These are phyloP conservation scores for Trichoderma asperellum DNA, from an alignment of 2,329 filamentous ascomycete species.

Conservation along the genomic window DNA sequence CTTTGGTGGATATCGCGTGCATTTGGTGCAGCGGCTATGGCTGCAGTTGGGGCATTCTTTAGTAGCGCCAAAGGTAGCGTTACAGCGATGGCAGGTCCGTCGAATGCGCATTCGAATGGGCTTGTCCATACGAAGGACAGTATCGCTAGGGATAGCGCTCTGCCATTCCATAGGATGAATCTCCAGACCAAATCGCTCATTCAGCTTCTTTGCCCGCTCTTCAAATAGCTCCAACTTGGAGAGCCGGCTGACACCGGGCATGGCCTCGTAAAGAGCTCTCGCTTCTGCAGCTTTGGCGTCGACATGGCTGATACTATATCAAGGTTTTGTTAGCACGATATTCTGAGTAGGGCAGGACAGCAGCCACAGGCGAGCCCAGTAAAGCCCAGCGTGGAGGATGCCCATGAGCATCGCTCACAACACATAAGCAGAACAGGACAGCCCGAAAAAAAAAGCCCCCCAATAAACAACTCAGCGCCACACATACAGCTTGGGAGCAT, in stretches of 20 bases:
- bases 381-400: background rate
- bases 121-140: conserved; percentile 70
- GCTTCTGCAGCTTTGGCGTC: conserved; percentile 33
- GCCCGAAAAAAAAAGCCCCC: background rate
- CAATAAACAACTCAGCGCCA: background rate
- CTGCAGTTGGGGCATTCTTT: conserved; percentile 77
- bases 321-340: conserved; percentile 10
- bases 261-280: conserved; percentile 37
- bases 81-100: conserved; percentile 80
- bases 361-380: background rate
- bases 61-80: conserved; percentile 70
- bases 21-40: conserved; percentile 80
- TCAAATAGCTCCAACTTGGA: conserved; percentile 57
- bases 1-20: conserved; percentile 72
- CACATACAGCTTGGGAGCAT: conserved; percentile 23
- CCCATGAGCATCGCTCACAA: background rate
- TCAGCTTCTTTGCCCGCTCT: conserved; percentile 60
- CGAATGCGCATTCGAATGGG: conserved; percentile 78
- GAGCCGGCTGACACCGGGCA: conserved; percentile 46
- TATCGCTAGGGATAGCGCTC: conserved; percentile 53
- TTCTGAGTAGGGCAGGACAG: background rate
- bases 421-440: background rate
- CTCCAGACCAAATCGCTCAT: conserved; percentile 59
- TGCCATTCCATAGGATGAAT: conserved; percentile 60
- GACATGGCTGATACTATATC: conserved; percentile 7